Conservation (phyloP, 164 flowering plant genomes). For the Umbellularia californica region DNA sequence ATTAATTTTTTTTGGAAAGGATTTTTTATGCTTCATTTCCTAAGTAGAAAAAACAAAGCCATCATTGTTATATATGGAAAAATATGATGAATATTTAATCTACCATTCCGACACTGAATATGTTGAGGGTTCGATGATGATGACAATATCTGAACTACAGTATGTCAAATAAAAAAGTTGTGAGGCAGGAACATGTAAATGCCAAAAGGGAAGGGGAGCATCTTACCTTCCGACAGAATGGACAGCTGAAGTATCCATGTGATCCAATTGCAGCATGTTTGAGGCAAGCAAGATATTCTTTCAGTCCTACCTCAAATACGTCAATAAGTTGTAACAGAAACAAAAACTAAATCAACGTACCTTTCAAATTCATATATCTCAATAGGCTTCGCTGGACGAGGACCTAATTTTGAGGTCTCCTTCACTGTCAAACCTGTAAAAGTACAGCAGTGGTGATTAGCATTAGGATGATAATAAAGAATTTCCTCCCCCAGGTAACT, state of each 20-base stretch:
- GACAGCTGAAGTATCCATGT: conserved; percentile 67
- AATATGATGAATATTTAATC: neutral
- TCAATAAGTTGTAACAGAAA: neutral
- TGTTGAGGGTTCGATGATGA: neutral
- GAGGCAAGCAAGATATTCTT: conserved; percentile 22
- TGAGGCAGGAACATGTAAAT: neutral
- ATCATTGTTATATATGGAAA: neutral
- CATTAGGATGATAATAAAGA: conserved; percentile 1
- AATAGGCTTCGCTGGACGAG: conserved; percentile 91
- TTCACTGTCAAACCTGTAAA: conserved; percentile 60
- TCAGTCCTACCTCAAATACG: conserved; percentile 22
- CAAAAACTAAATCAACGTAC: conserved; percentile 17
- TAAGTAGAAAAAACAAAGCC: neutral
- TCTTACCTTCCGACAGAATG: conserved; percentile 92
- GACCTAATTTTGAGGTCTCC: conserved; percentile 86
- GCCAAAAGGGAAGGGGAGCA: neutral
- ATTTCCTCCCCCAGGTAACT: neutral
- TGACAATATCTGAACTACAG: neutral
- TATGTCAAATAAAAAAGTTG: neutral
- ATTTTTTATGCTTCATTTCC: neutral
- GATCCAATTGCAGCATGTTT: conserved; percentile 27
- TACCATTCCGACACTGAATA: neutral
- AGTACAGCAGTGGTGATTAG: neutral
- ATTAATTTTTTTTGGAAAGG: too few species aligned
- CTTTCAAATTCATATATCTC: conserved; percentile 92